Evolutionary conservation across 768 basidiomycete genomes (phyloP), one percentile per base, ranked within the genome.

Genomic region (Naganishia vishniacii): DNA sequence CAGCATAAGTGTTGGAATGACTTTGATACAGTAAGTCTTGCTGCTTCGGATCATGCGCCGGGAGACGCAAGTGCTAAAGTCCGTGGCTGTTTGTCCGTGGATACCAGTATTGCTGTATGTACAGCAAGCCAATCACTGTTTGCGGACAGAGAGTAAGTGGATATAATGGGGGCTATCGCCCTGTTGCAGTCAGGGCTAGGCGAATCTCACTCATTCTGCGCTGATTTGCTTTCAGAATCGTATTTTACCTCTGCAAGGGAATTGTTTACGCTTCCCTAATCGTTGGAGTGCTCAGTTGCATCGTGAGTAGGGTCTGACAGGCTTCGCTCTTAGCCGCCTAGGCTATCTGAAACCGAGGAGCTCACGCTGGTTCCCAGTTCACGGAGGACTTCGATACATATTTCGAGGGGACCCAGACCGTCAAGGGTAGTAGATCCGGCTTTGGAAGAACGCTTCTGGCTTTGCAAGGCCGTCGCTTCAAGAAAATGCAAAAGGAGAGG

Each of bases 11-110:
- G 49, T 51, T 1, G 49, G 49, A 4, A n/a, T 51, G 20, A 51
- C 49, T 4, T 23, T 51, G 6, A 51, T 51, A 18, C 49, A 51
- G 49, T 51, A 34, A 31, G 49, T 51, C 16, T 48, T 29, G 11
- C 1, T 37, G 15, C 34, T 37, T 37, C n/a, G n/a, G n/a, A n/a
- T 37, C 42, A n/a, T 44, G 11, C 13, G 5, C 42, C 5, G 7
- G n/a, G 11, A 18, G 42, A 44, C n/a, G 7, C 11, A 18, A 44
- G 6, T 37, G 34, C 11, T 44, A 29, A 11, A 9, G 48, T 31
- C 31, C 28, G 15, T 26, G 16, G 1, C 5, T 11, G 26, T 31
- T 2, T 5, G 15, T 31, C 16, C 6, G 8, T 6, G n/a, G 13
- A 12, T 48, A 4, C 6, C 13, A 51, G 49, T 18, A 31, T 51